A percentile compares a stretch with the other conserved stretches of the same genome.
Conservation (phyloP, 2,329 filamentous ascomycete genomes). For the Aschersonia sp. region DNA sequence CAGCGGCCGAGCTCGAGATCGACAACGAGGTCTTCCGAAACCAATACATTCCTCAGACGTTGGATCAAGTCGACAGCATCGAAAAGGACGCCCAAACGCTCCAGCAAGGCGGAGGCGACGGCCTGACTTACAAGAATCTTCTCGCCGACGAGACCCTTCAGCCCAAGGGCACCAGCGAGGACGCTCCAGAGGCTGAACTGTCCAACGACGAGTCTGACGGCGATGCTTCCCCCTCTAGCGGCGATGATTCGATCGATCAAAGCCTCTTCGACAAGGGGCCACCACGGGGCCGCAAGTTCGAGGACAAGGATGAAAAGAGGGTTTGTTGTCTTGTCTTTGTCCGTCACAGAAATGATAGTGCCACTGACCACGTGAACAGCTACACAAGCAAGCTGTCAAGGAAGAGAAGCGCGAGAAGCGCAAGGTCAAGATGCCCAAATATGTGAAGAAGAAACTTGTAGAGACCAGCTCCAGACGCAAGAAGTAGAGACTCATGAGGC, state of each 20-base stretch:
- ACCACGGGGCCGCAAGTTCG: slow-evolving; percentile 71
- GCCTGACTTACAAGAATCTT: slow-evolving; percentile 75
- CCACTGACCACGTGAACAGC: slow-evolving; percentile 12
- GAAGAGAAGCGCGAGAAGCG: slow-evolving; percentile 90
- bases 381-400: slow-evolving; percentile 81
- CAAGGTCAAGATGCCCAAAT: slow-evolving; percentile 92
- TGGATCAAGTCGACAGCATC: slow-evolving; percentile 93
- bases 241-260: slow-evolving; percentile 31
- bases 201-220: slow-evolving; percentile 30
- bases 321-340: slow-evolving; percentile 10
- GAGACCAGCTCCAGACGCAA: slow-evolving; percentile 47
- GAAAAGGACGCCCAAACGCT: slow-evolving; percentile 79
- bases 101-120: slow-evolving; percentile 54
- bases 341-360: too few relatives aligned
- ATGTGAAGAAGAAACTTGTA: slow-evolving; percentile 82
- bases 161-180: slow-evolving; percentile 20
- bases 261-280: slow-evolving; percentile 47
- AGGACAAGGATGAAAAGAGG: slow-evolving; percentile 84
- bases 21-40: slow-evolving; percentile 90
- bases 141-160: slow-evolving; percentile 54
- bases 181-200: slow-evolving; percentile 21
- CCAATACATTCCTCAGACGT: slow-evolving; percentile 89
- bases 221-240: slow-evolving; percentile 30
- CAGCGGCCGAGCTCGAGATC: slow-evolving; percentile 48
- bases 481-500: slow-evolving; percentile 29